Percentiles rank a stretch among this genome's conserved stretches.
Evolutionary conservation across 2,329 filamentous ascomycete genomes (phyloP).

Genomic region (Penicillium sp.): DNA sequence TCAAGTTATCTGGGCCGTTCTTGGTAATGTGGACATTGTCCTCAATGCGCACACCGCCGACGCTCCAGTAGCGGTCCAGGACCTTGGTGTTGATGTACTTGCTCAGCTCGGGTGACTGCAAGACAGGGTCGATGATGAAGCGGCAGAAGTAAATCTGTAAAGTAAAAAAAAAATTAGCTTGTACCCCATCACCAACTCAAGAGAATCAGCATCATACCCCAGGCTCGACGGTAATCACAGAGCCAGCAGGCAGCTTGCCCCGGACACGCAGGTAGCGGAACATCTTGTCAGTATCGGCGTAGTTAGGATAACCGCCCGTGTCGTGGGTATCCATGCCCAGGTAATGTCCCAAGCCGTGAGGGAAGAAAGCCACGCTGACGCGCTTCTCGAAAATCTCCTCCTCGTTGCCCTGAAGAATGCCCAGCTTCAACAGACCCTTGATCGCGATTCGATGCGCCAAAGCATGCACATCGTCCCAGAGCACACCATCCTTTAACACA

Average conservation of each 20-base stretch:
- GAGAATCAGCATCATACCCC: slow-evolving; percentile 59
- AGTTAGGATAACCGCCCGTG: slow-evolving; percentile 75
- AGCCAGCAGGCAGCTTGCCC: slow-evolving; percentile 71
- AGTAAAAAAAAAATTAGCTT: slow-evolving; percentile 1
- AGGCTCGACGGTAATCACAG: slow-evolving; percentile 92
- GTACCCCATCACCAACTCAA: not conserved
- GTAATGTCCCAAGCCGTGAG: slow-evolving; percentile 88
- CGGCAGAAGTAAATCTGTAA: slow-evolving; percentile 80
- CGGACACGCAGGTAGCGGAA: slow-evolving; percentile 85
- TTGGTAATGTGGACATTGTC: slow-evolving; percentile 83
- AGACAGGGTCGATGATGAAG: slow-evolving; percentile 81
- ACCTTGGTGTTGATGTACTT: slow-evolving; percentile 76
- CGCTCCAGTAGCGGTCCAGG: slow-evolving; percentile 77
- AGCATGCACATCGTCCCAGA: slow-evolving; percentile 72
- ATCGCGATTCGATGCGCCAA: slow-evolving; percentile 73
- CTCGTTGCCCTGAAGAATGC: slow-evolving; percentile 65
- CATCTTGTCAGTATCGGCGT: slow-evolving; percentile 75
- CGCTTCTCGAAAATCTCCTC: slow-evolving; percentile 74
- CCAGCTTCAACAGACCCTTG: slow-evolving; percentile 68
- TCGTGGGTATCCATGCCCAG: slow-evolving; percentile 93
- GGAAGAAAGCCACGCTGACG: slow-evolving; percentile 88
- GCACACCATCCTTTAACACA: slow-evolving; percentile 66
- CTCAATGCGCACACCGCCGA: slow-evolving; percentile 92
- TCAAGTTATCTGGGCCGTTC: slow-evolving; percentile 79
- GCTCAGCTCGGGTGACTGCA: slow-evolving; percentile 69